Evolutionary conservation across 1,139 yeast genomes (phyloP).

Genomic region (Geotrichum phurueaensis): DNA sequence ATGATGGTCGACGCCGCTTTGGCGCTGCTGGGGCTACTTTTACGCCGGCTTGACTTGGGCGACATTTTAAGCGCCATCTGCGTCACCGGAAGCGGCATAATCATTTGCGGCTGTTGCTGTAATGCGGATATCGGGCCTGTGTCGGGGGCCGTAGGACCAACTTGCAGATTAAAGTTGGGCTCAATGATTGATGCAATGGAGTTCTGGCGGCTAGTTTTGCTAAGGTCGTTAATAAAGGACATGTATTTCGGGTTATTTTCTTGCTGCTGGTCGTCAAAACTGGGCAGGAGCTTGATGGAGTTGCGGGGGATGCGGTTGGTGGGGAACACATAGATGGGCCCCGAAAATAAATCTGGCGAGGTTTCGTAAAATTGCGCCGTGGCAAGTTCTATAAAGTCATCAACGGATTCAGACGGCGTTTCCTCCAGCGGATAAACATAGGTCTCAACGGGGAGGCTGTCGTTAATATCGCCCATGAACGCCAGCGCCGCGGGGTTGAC

Average conservation of each 20-base stretch:
- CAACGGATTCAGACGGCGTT: slow-evolving; percentile 6
- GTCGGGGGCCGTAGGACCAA: neutral
- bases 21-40: slow-evolving; percentile 2
- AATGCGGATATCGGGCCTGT: neutral
- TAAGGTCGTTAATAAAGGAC: neutral
- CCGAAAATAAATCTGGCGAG: neutral
- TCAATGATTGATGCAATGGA: slow-evolving; percentile 5
- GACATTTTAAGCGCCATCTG: neutral
- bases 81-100: slow-evolving; percentile 1
- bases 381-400: slow-evolving; percentile 14
- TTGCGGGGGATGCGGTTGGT: slow-evolving; percentile 1
- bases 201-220: slow-evolving; percentile 1
- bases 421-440: slow-evolving; percentile 14
- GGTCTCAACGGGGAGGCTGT: neutral
- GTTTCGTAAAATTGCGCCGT: slow-evolving; percentile 16
- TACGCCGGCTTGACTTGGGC: neutral
- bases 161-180: slow-evolving; percentile 1
- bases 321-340: slow-evolving; percentile 6
- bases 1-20: neutral
- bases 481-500: neutral
- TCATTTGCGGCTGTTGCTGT: neutral
- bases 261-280: slow-evolving; percentile 12
- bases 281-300: slow-evolving; percentile 8
- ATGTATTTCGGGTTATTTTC: neutral
- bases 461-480: slow-evolving; percentile 9